phyloP scores from a whole-genome alignment of 495 filamentous ascomycete genomes.

The Articulospora tetracladia region DNA sequence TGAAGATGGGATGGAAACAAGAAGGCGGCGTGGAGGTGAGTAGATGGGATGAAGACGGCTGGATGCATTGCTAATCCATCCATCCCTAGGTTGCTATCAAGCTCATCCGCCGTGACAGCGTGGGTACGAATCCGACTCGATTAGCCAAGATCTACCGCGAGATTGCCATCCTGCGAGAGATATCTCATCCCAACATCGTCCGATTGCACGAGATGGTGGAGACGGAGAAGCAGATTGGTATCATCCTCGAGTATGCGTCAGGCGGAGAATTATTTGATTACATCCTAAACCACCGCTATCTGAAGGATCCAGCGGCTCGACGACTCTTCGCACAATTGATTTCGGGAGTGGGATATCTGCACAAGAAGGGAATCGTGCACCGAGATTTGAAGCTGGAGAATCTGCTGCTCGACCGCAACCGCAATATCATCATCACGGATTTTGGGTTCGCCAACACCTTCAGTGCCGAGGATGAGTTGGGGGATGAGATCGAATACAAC shows the following conservation, averaged over 20 bases:
- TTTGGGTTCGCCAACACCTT: slow-evolving; percentile 99
- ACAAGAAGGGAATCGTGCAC: slow-evolving; percentile 99
- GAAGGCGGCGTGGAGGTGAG: slow-evolving; percentile 57
- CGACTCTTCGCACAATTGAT: slow-evolving; percentile 93
- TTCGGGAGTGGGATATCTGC: slow-evolving; percentile 94
- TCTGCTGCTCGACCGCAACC: slow-evolving; percentile 88
- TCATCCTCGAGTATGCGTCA: slow-evolving; percentile 97
- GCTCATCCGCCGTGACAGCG: slow-evolving; percentile 84
- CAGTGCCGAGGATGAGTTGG: slow-evolving; percentile 80
- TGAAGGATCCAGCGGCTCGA: slow-evolving; percentile 88
- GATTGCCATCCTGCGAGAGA: slow-evolving; percentile 81
- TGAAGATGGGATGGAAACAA: slow-evolving; percentile 98
- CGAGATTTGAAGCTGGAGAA: slow-evolving; percentile 98
- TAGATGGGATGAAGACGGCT: background rate
- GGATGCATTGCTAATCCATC: slow-evolving; percentile 16
- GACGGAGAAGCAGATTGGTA: slow-evolving; percentile 92
- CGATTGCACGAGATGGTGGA: slow-evolving; percentile 97
- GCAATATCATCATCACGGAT: slow-evolving; percentile 99
- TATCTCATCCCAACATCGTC: slow-evolving; percentile 95
- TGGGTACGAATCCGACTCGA: slow-evolving; percentile 81
- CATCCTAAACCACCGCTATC: slow-evolving; percentile 91
- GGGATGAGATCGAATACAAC: slow-evolving; percentile 85
- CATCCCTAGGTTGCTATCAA: slow-evolving; percentile 84
- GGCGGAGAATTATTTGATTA: slow-evolving; percentile 98
- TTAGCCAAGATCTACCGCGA: slow-evolving; percentile 97